Evolutionary conservation across 129 eudicot species (phyloP).

Genomic region (Sambucus nigra): DNA sequence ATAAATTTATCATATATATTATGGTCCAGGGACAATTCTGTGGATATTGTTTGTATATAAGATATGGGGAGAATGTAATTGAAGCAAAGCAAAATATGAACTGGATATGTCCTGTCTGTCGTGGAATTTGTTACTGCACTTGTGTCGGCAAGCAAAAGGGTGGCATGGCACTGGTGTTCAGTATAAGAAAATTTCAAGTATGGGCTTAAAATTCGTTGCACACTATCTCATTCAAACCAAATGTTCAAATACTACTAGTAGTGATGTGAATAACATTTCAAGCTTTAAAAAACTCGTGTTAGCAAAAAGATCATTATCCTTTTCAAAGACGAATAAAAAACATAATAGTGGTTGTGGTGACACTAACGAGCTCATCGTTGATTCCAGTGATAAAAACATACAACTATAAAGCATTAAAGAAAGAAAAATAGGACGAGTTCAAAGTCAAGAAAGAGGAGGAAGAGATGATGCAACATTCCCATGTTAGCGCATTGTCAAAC

Average conservation of each 20-base stretch:
- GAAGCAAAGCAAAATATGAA: slow-evolving; percentile 74
- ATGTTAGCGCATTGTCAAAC: slow-evolving; percentile 2
- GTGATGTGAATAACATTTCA: slow-evolving; percentile 16
- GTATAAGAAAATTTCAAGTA: slow-evolving; percentile 52
- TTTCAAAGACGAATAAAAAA: slow-evolving; percentile 10
- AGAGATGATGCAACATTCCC: neutral
- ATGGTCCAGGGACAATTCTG: slow-evolving; percentile 84
- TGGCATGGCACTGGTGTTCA: slow-evolving; percentile 76
- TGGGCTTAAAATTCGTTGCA: slow-evolving; percentile 91
- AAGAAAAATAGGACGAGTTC: neutral
- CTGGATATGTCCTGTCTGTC: slow-evolving; percentile 92
- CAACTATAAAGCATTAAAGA: neutral
- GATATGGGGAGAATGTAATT: slow-evolving; percentile 90
- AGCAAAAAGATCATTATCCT: slow-evolving; percentile 56
- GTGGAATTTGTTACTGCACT: slow-evolving; percentile 98
- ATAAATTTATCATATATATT: no score
- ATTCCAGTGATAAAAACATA: neutral
- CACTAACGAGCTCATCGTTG: no score
- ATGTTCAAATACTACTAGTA: slow-evolving; percentile 24
- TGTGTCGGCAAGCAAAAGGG: slow-evolving; percentile 92
- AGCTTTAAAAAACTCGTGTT: slow-evolving; percentile 23
- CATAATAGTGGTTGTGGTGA: neutral
- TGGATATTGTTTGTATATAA: slow-evolving; percentile 92
- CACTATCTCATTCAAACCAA: slow-evolving; percentile 82
- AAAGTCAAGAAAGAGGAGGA: neutral